Evolutionary conservation across 768 basidiomycete genomes (phyloP), one percentile per base, ranked within the genome.

Genomic region (Trametes elegans): DNA sequence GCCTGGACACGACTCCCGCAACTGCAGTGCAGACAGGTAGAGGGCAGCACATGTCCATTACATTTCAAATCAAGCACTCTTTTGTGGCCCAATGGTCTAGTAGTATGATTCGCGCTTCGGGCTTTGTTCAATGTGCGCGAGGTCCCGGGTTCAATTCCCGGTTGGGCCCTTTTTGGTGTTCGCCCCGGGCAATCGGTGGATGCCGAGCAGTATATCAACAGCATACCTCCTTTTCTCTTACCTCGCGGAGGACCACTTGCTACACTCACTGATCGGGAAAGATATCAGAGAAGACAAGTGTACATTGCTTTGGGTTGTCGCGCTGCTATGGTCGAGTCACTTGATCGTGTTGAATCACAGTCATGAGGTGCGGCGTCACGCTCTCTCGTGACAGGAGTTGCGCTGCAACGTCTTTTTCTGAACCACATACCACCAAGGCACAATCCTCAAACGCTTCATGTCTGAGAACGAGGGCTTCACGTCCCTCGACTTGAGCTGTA

Each of bases 61-160:
- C 1, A 29, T n/a, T 36, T 0, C 1, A 35, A 29, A 7, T 5
- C 6, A 8, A 19, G 26, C 42, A 31, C 35, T n/a, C n/a, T n/a
- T n/a, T n/a, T n/a, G n/a, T n/a, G 55, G 55, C 55, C 55, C 55
- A 50, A 57, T 57, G 55, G 55, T 57, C 55, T 57, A 57, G 49
- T 57, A 44, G 55, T 57, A 50, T 57, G 55, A 57, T 57, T 50
- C 55, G 55, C 42, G 55, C 55, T 57, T 57, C 55, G 55, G 55
- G 55, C 23, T 7, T 2, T 35, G 14, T 24, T 18, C 3, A 42
- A 19, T 24, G 5, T 57, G 55, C 55, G 41, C 55, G 55, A 49
- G 55, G 55, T 56, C 55, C 55, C 55, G 55, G 55, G 55, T 57
- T 57, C 55, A 57, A 57, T 57, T 57, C 55, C 55, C 55, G 55